These are phyloP conservation scores for Cardamine resedifolia DNA, from an alignment of 345 rosid species.

Conservation along the genomic window DNA sequence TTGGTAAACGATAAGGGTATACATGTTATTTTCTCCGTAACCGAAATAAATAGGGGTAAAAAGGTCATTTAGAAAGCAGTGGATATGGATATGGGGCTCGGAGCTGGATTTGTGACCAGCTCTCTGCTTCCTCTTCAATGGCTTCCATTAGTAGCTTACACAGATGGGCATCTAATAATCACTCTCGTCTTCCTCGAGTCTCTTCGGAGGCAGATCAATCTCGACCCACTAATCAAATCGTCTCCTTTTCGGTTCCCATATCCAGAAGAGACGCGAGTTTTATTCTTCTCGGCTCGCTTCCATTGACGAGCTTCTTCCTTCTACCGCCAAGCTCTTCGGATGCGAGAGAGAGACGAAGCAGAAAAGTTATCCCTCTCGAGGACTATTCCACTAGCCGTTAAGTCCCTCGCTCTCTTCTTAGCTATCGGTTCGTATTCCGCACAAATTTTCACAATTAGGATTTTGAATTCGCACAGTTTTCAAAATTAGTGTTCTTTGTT, in stretches of 20 bases:
- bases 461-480: neutral
- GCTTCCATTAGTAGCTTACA: slow-evolving; percentile 41
- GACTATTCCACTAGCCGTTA: slow-evolving; percentile 65
- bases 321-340: slow-evolving; percentile 51
- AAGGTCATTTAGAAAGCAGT: neutral
- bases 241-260: slow-evolving; percentile 42
- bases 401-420: slow-evolving; percentile 33
- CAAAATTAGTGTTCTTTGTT: neutral
- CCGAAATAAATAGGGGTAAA: neutral
- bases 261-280: slow-evolving; percentile 61
- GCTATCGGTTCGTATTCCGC: slow-evolving; percentile 38
- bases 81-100: slow-evolving; percentile 26
- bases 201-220: slow-evolving; percentile 16
- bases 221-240: slow-evolving; percentile 35
- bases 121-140: slow-evolving; percentile 39
- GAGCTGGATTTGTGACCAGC: too few species aligned
- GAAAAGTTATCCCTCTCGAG: slow-evolving; percentile 65
- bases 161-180: slow-evolving; percentile 33
- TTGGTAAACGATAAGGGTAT: neutral
- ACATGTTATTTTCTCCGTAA: neutral
- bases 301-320: slow-evolving; percentile 44
- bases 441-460: neutral
- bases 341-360: slow-evolving; percentile 83
- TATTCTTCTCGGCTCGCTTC: slow-evolving; percentile 45
- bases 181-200: slow-evolving; percentile 29